Evolutionary conservation across 2,329 filamentous ascomycete genomes (phyloP), one percentile per base, ranked within the genome.

Genomic region (Fusarium sp.): DNA sequence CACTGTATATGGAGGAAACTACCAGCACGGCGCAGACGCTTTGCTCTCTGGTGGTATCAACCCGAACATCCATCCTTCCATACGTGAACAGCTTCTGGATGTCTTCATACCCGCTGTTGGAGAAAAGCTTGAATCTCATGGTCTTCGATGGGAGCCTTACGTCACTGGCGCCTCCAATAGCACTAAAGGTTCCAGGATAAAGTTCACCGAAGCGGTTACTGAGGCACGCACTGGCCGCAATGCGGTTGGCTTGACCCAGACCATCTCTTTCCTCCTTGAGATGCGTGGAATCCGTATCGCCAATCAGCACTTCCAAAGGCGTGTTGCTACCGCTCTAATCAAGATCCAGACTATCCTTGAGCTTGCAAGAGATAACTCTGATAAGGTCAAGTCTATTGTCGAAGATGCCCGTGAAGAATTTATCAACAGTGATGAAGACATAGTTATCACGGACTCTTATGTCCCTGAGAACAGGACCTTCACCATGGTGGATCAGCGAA

Each of bases 281-380:
- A 51, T 67, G 45, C 50, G 62, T 0, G 64, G 64, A 2, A 66
- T 67, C 4, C 57, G 64, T 6, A 26, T 67, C 0, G 64, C 33
- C 0, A 36, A 67, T 1, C 62, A 67, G 4, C 64, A 67, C 12
- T 67, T 67, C 1, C 64, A 67, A 9, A 62, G 62, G 1, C 50
- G 62, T 6, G 63, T 62, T 4, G 62, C 62, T 0, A 57, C 64
- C 0, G 62, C 56, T 12, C 56, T 66, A 0, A 44, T 62, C 13
- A 57, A 67, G 8, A 56, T 67, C 11, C 56, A 62, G 16, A 47
- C 62, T 0, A 57, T 67, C 1, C 46, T 67, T 9, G 62, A 67
- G 7, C 23, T 67, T 1, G 57, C 64, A 0, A 40, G 50, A 4
- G 51, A 57, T 3, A 50, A 67, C 2, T 30, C 46, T 4, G 41